A percentile compares a stretch with the other conserved stretches of the same genome.
Conservation (phyloP, 495 filamentous ascomycete species). For the Podospora appendiculata region DNA sequence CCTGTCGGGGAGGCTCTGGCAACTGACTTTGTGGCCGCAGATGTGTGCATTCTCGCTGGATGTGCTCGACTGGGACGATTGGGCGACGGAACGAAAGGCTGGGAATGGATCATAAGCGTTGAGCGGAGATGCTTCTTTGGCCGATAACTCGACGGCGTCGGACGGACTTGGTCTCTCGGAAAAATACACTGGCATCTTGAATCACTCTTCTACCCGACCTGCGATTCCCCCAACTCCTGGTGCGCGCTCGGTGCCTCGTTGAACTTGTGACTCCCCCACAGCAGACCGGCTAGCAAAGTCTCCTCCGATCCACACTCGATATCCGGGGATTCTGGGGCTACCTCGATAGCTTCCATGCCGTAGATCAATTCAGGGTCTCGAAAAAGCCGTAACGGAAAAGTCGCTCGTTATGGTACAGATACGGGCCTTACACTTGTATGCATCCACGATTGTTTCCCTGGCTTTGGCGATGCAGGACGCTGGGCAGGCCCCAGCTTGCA, state of each 20-base stretch:
- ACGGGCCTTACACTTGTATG: slow-evolving; percentile 74
- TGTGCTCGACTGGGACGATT: slow-evolving; percentile 14
- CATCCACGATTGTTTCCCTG: not conserved
- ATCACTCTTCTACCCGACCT: not conserved
- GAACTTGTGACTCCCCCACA: not conserved
- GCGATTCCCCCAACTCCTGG: not conserved
- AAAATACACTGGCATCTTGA: slow-evolving; percentile 27
- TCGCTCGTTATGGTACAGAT: slow-evolving; percentile 83
- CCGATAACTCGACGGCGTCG: slow-evolving; percentile 24
- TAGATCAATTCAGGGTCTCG: slow-evolving; percentile 54
- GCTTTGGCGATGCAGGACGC: not conserved
- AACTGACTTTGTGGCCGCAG: not conserved
- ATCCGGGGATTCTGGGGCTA: slow-evolving; percentile 47
- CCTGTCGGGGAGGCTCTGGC: not conserved
- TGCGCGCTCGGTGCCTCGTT: not conserved
- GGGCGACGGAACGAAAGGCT: slow-evolving; percentile 17
- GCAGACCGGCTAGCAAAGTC: slow-evolving; percentile 38
- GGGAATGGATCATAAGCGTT: slow-evolving; percentile 11
- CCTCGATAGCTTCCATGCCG: slow-evolving; percentile 47
- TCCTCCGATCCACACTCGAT: slow-evolving; percentile 40
- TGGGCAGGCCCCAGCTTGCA: no score
- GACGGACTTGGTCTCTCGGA: slow-evolving; percentile 27
- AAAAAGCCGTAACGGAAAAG: slow-evolving; percentile 81
- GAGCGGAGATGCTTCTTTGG: slow-evolving; percentile 7
- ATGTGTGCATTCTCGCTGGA: slow-evolving; percentile 21